Conservation (phyloP, 768 basidiomycete genomes). For the Daedaleopsis nitida region DNA sequence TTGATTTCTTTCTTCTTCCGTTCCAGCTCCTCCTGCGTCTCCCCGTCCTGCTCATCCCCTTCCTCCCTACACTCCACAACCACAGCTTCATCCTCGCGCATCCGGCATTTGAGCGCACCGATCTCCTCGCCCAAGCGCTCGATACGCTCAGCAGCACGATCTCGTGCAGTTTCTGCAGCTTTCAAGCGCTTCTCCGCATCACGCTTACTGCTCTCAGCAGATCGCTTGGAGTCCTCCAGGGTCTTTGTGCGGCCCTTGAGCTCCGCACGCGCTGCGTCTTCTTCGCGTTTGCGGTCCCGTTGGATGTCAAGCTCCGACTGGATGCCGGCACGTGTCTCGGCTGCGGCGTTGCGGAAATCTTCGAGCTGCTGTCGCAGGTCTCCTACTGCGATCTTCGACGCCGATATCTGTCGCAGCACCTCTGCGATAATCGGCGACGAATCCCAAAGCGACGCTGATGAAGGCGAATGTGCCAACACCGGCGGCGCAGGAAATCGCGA, state of each 20-base stretch:
- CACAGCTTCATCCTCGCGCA: slow-evolving; percentile 54
- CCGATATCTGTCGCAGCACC: slow-evolving; percentile 71
- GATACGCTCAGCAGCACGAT: slow-evolving; percentile 60
- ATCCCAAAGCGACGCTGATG: slow-evolving; percentile 44
- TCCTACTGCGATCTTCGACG: slow-evolving; percentile 57
- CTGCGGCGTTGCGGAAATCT: slow-evolving; percentile 57
- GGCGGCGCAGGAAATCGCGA: slow-evolving; percentile 17
- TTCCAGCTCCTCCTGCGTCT: slow-evolving; percentile 43
- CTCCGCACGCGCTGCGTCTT: slow-evolving; percentile 78
- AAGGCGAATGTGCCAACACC: slow-evolving; percentile 36
- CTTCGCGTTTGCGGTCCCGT: slow-evolving; percentile 75
- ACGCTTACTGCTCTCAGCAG: slow-evolving; percentile 74
- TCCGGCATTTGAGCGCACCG: slow-evolving; percentile 51
- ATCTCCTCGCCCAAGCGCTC: slow-evolving; percentile 66
- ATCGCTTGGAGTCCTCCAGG: slow-evolving; percentile 84
- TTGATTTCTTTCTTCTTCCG: slow-evolving; percentile 59
- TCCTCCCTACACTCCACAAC: slow-evolving; percentile 33
- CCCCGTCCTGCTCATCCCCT: slow-evolving; percentile 22
- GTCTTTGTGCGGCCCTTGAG: slow-evolving; percentile 81
- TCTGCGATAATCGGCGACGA: slow-evolving; percentile 73
- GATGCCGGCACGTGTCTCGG: slow-evolving; percentile 64
- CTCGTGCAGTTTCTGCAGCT: slow-evolving; percentile 62
- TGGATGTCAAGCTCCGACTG: slow-evolving; percentile 73
- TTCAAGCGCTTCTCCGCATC: slow-evolving; percentile 91
- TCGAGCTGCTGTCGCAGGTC: slow-evolving; percentile 73